Evolutionary conservation across 345 rosid genomes (phyloP).

Genomic region (Theobroma cacao): DNA sequence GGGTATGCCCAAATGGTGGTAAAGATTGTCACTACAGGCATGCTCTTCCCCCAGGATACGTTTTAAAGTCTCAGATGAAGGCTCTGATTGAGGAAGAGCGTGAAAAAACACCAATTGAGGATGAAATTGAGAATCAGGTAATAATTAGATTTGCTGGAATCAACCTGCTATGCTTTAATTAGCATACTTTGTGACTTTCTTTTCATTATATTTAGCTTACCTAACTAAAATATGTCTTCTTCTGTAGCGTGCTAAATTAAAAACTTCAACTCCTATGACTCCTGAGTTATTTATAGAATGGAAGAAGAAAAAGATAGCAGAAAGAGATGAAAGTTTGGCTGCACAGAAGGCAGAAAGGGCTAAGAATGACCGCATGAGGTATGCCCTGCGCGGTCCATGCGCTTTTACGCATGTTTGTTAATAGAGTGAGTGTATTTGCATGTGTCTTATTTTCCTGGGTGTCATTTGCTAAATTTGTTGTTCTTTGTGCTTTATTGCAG

Average conservation of each 20-base stretch:
- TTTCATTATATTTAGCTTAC: not conserved
- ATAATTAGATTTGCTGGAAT: conserved; percentile 2
- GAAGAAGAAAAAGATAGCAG: conserved; percentile 62
- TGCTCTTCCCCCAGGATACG: conserved; percentile 71
- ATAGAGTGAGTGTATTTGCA: not conserved
- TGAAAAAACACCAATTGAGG: conserved; percentile 51
- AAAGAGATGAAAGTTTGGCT: conserved; percentile 56
- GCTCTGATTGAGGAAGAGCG: conserved; percentile 64
- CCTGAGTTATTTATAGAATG: conserved; percentile 56
- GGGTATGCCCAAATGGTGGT: conserved; percentile 67
- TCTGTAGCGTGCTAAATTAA: conserved; percentile 50
- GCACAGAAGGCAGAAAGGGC: conserved; percentile 55
- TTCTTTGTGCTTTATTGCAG: conserved; percentile 31
- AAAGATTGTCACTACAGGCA: conserved; percentile 64
- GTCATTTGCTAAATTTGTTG: conserved; percentile 14
- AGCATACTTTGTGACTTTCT: not conserved
- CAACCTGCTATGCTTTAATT: conserved; percentile 2
- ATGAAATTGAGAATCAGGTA: conserved; percentile 71
- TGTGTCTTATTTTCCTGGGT: not conserved
- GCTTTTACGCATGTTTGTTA: not conserved
- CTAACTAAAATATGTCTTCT: conserved; percentile 11
- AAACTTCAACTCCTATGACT: conserved; percentile 51
- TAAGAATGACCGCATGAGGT: conserved; percentile 72
- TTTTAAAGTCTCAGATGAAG: conserved; percentile 68
- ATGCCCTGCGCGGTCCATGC: not conserved